Evolutionary conservation across 2,329 filamentous ascomycete genomes (phyloP), one percentile per base, ranked within the genome.

Genomic region (Pezicula neosporulosa): DNA sequence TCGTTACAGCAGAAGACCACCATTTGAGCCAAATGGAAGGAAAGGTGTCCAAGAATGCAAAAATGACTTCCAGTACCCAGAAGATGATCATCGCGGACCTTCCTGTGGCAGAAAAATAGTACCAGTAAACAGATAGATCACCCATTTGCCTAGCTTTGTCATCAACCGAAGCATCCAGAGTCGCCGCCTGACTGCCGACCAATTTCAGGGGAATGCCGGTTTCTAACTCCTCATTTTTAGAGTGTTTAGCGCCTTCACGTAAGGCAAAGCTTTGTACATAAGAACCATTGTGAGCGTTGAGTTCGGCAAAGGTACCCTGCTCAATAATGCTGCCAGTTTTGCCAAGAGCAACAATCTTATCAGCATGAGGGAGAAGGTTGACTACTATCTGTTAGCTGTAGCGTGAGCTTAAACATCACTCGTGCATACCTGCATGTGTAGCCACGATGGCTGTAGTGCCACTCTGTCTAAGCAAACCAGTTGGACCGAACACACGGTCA

Each of bases 311-410:
- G 13, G 52, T 55, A 8, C 69, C 69, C 56, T 70, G 67, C 53
- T 71, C 67, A 6, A 57, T 48, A 9, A 71, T 63, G 27, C 44
- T 60, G 27, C 69, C 69, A 15, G 63, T 56, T 16, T 54, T 60
- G 38, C 58, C 56, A n/a, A 72, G 62, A 10, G 62, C 64, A 18
- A 71, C 59, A 21, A 72, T 64, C 35, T 70, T 63, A 56, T 72
- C 69, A 24, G 65, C 66, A 41, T 66, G 65, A 15, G 64, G 63
- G 3, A 70, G 13, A 48, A 54, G 35, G 43, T 53, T 49, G 36
- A 58, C 47, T 35, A 16, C 6, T n/a, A n/a, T 21, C 16, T 19
- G 19, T 44, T 37, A 41, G 36, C 39, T 46, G 7, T 24, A 13
- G 10, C 36, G 18, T 33, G 15, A 44, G 37, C 13, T 35, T 19